phyloP scores from a whole-genome alignment of 495 filamentous ascomycete species.

The Trichoderma gamsii region DNA sequence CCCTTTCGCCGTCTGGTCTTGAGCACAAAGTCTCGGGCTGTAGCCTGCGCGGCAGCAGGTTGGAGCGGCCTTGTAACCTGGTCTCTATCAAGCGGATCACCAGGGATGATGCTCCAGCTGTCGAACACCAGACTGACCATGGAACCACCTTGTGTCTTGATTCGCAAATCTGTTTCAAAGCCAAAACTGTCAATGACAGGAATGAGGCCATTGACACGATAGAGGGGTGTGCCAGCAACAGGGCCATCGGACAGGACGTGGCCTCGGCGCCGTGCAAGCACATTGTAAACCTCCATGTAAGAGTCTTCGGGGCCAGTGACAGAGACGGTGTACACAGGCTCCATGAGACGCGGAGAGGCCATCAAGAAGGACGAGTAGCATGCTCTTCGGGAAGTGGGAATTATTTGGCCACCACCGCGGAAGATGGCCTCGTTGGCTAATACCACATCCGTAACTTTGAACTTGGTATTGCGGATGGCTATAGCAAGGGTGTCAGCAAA shows the following conservation, averaged over 20 bases:
- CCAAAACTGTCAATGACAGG: conserved; percentile 96
- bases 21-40: conserved; percentile 89
- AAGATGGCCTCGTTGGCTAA: conserved; percentile 87
- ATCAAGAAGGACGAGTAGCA: conserved; percentile 94
- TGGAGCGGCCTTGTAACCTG: conserved; percentile 77
- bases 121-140: conserved; percentile 92
- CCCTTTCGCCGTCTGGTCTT: conserved; percentile 94
- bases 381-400: conserved; percentile 84
- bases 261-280: conserved; percentile 78
- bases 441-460: conserved; percentile 84
- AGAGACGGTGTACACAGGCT: conserved; percentile 83
- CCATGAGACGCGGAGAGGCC: conserved; percentile 93
- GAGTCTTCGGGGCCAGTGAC: conserved; percentile 93
- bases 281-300: conserved; percentile 82
- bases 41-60: conserved; percentile 77
- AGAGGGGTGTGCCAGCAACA: conserved; percentile 92
- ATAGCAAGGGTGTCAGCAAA: conserved; percentile 21
- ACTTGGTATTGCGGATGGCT: conserved; percentile 95
- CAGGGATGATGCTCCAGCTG: conserved; percentile 89
- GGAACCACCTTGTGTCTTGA: conserved; percentile 80
- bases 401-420: conserved; percentile 92
- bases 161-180: conserved; percentile 93
- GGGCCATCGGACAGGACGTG: conserved; percentile 91
- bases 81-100: conserved; percentile 87
- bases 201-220: conserved; percentile 80